Base-by-base conservation (phyloP, 2,329 filamentous ascomycete species). In the Blastomyces silverae region DNA sequence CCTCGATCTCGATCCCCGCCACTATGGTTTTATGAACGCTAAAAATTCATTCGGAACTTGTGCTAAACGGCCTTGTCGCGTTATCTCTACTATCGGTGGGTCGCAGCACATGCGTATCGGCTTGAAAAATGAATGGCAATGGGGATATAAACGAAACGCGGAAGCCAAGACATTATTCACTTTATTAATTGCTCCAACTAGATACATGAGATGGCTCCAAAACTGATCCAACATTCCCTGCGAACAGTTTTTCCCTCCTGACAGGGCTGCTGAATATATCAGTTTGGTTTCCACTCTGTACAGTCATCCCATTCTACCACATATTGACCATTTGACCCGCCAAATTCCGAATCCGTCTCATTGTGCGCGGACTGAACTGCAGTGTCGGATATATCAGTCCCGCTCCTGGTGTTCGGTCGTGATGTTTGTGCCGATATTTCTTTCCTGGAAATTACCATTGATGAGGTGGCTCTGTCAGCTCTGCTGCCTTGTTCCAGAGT, bases 361-460 rank as follows among this genome's bases (percentile, higher is more conserved):
- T 78, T 73, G 62, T 79, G 77, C 0, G 73, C 76, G 62, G 77
- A 79, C 60, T 71, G 75, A 0, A 69, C 70, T 0, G 68, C 72
- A 0, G 72, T 69, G 62, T 79, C 76, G 60, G 76, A 79, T 70
- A 67, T 10, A 74, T 64, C 0, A 75, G 63, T 0, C 72, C 73
- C 0, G 3, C 7, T 34, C 7, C 31, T 34, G 31, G 31, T 34
- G 3, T 34, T 34, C 31, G 7, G 70, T 76, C 8, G 70, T 64
- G 11, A 63, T 64, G 22, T 71, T 69, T 1, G 71, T 77, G 0
- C 73, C 74, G 2, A 72, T 69, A 56, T 79, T 80, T 0, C 70
- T 72, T 52, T 79, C 75, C 77, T 75, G 78, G 2, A 78, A 66
- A 63, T 78, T 75, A 0, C 74, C 76, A 63, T 79, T 77, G 20